Evolutionary conservation across 2,329 filamentous ascomycete genomes (phyloP), one percentile per base, ranked within the genome.

Genomic region (Sordariomycetes sp.): DNA sequence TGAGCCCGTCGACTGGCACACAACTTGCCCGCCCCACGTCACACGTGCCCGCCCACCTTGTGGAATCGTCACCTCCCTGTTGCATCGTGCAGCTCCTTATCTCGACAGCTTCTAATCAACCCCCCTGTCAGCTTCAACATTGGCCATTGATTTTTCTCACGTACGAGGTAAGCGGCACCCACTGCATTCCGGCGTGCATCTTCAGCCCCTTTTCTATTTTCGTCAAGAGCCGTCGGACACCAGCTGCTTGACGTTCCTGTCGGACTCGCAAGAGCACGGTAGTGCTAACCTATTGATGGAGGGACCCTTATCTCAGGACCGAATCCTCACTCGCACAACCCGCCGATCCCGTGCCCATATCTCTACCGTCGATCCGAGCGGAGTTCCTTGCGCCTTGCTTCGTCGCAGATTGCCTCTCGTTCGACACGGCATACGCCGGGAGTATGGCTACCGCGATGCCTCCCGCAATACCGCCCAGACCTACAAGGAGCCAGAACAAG

Each of bases 401-500:
- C 20, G 10, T 20, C 45, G 5, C 24, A 20, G n/a, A 50, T 50
- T 50, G n/a, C 20, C 10, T 24, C 22, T 50, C 20, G 45, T 50
- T 22, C 45, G 20, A 13, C 12, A 22, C 45, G 22, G 45, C 45
- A 12, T 22, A 8, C n/a, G n/a, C n/a, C 45, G 45, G 51, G 24
- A 55, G 34, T 35, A 82, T 80, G 76, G 75, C 78, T 62, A 69
- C 77, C 63, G 68, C 77, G 60, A 70, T 74, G 55, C 75, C 76
- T 70, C 74, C 81, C n/a, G 65, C 65, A 57, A 72, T 84, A 59
- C 81, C 81, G 53, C 79, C 80, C 63, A 77, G 81, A 61, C 81
- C 81, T 10, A 70, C 72, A 48, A 75, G 76, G 65, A 72, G 68
- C 62, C 73, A 75, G 62, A 78, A 79, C 56, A 76, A 73, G 61